These are phyloP conservation scores for Backusella parvicylindrica DNA, from an alignment of 192 early-diverging fungal species.

Conservation along the genomic window DNA sequence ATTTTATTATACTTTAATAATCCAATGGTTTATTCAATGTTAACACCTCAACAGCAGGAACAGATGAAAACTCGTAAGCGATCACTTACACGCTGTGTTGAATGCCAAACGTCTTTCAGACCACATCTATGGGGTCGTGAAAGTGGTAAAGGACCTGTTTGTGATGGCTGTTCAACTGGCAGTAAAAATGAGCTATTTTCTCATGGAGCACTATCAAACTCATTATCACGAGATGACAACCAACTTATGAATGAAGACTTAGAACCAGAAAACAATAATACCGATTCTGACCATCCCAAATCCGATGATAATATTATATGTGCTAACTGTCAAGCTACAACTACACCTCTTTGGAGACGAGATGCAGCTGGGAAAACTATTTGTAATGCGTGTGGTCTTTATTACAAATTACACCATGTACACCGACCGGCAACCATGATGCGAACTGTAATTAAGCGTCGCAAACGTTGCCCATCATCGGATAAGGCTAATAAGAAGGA, in stretches of 20 bases:
- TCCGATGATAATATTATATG: constrained; percentile 34
- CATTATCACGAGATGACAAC: background rate
- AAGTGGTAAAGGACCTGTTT: constrained; percentile 26
- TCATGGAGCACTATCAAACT: background rate
- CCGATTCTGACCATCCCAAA: background rate
- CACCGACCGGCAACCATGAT: constrained; percentile 72
- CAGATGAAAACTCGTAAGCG: constrained; percentile 14
- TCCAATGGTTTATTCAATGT: constrained; percentile 5
- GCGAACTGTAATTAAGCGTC: constrained; percentile 63
- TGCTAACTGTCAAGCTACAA: constrained; percentile 68
- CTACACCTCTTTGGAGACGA: constrained; percentile 77
- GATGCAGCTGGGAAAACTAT: constrained; percentile 67
- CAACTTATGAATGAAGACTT: background rate
- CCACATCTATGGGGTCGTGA: constrained; percentile 23
- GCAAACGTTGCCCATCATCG: constrained; percentile 39
- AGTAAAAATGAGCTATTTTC: background rate
- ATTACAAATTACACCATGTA: constrained; percentile 76
- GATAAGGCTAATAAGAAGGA: background rate
- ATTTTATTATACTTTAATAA: background rate
- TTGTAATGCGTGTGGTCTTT: constrained; percentile 93
- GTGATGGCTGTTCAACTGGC: constrained; percentile 16
- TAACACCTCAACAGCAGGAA: background rate
- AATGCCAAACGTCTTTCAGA: constrained; percentile 20
- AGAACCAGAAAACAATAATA: background rate
- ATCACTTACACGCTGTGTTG: constrained; percentile 29